A percentile compares a stretch with the other conserved stretches of the same genome.
phyloP scores from a whole-genome alignment of 306 rosid genomes.

The Psophocarpus tetragonolobus region DNA sequence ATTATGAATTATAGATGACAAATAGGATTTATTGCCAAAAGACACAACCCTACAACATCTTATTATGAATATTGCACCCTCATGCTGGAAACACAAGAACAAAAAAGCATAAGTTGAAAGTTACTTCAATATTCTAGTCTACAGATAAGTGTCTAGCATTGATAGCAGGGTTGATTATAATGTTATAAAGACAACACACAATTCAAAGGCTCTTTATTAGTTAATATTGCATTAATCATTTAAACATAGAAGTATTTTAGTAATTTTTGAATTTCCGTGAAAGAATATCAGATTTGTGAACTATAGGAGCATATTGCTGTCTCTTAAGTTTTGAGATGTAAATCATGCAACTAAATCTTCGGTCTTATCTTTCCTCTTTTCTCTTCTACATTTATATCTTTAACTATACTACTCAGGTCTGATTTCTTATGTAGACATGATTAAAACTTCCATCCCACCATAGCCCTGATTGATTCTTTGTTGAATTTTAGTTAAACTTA shows the following conservation, averaged over 20 bases:
- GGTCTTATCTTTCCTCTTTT: not conserved
- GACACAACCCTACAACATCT: not conserved
- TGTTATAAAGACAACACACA: not conserved
- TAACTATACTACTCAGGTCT: not conserved
- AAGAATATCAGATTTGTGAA: not conserved
- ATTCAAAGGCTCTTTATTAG: not conserved
- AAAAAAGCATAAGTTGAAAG: not conserved
- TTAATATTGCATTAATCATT: not conserved
- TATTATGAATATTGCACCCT: not conserved
- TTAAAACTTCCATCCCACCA: not conserved
- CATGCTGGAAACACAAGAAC: not conserved
- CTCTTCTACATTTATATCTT: not conserved
- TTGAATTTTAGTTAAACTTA: not conserved
- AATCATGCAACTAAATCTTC: not conserved
- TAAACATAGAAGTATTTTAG: not conserved
- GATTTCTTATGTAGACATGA: not conserved
- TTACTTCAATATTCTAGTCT: not conserved
- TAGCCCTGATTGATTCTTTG: not conserved
- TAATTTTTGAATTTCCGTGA: not conserved
- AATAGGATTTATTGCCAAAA: not conserved
- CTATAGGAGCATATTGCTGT: not conserved
- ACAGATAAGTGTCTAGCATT: not conserved
- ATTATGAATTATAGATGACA: not conserved
- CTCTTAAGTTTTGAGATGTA: not conserved
- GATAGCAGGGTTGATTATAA: not conserved